Evolutionary conservation across 2,329 filamentous ascomycete species (phyloP), one percentile per base, ranked within the genome.

Genomic region (Fusarium sp.): DNA sequence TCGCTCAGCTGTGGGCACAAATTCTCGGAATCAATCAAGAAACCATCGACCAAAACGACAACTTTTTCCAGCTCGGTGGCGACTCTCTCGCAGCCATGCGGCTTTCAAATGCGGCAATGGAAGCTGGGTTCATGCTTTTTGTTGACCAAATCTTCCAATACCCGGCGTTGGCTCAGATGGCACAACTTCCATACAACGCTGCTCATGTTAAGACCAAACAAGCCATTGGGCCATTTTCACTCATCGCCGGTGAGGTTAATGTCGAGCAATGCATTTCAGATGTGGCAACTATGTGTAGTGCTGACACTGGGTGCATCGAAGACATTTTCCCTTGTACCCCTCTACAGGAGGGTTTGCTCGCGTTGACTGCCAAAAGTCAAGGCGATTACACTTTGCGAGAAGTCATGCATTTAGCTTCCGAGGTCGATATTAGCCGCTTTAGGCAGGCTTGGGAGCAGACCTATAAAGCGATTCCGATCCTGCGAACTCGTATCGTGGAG

Each of bases 1-100:
- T 64, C 12, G 42, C 14, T 17, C 41, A 49, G 10, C 30, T 64
- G 8, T 64, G 61, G 61, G 54, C 61, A 35, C 30, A 49, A 13
- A 35, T 60, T 30, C 61, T 64, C 13, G 20, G 14, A 44, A 46
- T 46, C 9, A 8, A 60, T 12, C 13, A 54, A 54, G 44, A 60
- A 10, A 37, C 55, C 35, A 64, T 64, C 32, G 37, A 42, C 12
- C 41, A 38, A 41, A 49, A 64, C 23, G 61, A 64, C 41, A 64
- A 60, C 54, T 64, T 64, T 35, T 64, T 64, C 35, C 48, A 64
- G 27, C 61, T 60, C 14, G 61, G 61, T 13, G 61, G 61, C 17
- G 61, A 64, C 20, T 64, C 61, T 6, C 20, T 64, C 15, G 35
- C 61, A n/a, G 61, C 61, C 33, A 41, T 20, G n/a, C 41, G 41